A percentile compares a stretch with the other conserved stretches of the same genome.
phyloP scores from a whole-genome alignment of 2,329 filamentous ascomycete genomes.

The Elsinoe australis region DNA sequence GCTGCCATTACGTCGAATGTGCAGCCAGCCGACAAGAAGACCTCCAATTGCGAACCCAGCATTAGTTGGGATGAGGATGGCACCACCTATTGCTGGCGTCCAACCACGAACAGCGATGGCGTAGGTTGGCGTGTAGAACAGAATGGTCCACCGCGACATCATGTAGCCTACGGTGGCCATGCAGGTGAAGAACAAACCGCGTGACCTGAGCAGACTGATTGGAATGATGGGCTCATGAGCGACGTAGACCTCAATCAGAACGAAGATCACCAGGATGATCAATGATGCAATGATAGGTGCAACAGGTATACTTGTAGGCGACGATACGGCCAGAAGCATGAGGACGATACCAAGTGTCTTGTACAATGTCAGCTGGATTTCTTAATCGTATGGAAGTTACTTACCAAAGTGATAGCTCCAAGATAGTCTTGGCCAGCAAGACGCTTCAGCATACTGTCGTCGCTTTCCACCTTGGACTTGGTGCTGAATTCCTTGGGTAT shows the following conservation, averaged over 20 bases:
- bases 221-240: constrained; percentile 68
- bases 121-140: constrained; percentile 76
- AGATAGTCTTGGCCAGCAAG: constrained; percentile 65
- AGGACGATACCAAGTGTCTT: constrained; percentile 60
- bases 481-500: constrained; percentile 47
- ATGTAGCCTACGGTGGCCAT: constrained; percentile 68
- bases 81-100: constrained; percentile 61
- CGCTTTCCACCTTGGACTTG: constrained; percentile 28
- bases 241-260: constrained; percentile 55
- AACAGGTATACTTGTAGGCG: constrained; percentile 52
- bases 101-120: constrained; percentile 68
- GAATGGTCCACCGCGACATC: constrained; percentile 69
- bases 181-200: constrained; percentile 65
- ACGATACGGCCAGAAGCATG: constrained; percentile 63
- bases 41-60: constrained; percentile 69
- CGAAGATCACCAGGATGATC: constrained; percentile 49
- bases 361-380: constrained; percentile 14
- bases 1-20: constrained; percentile 63
- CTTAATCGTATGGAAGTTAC: constrained; percentile 21
- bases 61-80: constrained; percentile 75
- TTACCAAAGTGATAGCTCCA: constrained; percentile 59
- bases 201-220: constrained; percentile 58
- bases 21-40: constrained; percentile 63
- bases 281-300: constrained; percentile 55
- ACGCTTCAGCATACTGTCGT: constrained; percentile 42